Percentiles rank a stretch among this genome's conserved stretches.
These are phyloP conservation scores for Baorangia bicolor DNA, from an alignment of 768 basidiomycete genomes.

Conservation along the genomic window DNA sequence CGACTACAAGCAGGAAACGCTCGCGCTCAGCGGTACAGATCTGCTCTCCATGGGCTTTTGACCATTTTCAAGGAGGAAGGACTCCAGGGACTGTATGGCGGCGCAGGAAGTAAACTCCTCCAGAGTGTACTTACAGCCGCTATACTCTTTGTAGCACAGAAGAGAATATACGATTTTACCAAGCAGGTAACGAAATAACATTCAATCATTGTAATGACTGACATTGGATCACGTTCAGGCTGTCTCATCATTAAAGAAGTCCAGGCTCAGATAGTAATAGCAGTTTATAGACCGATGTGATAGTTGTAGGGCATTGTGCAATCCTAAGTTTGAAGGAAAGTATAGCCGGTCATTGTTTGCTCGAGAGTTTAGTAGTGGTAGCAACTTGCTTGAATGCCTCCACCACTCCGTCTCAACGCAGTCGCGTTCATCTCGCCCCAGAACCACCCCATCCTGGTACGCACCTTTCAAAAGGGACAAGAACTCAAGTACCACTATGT, in stretches of 20 bases:
- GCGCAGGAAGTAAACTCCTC: constrained; percentile 81
- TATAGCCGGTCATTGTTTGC: neutral
- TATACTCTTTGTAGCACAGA: constrained; percentile 89
- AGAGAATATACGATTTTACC: constrained; percentile 73
- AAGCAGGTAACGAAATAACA: constrained; percentile 39
- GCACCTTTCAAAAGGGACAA: constrained; percentile 61
- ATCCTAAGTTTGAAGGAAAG: neutral
- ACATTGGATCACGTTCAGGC: constrained; percentile 7
- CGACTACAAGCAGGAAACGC: constrained; percentile 75
- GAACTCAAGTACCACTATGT: constrained; percentile 87
- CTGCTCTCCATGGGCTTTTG: constrained; percentile 72
- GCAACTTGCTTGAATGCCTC: constrained; percentile 48
- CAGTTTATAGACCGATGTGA: neutral
- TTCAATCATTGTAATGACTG: neutral
- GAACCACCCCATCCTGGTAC: constrained; percentile 76
- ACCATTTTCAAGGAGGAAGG: constrained; percentile 81
- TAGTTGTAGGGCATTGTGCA: neutral
- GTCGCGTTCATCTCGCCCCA: constrained; percentile 84
- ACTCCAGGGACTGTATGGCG: constrained; percentile 80
- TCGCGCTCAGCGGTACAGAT: constrained; percentile 67
- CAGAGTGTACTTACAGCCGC: constrained; percentile 94
- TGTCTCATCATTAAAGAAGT: constrained; percentile 11
- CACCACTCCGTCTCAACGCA: constrained; percentile 70
- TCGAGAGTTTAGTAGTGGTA: no score
- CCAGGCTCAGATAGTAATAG: neutral